These are phyloP conservation scores for Vicia sativa DNA, from an alignment of 306 rosid species.

Conservation along the genomic window DNA sequence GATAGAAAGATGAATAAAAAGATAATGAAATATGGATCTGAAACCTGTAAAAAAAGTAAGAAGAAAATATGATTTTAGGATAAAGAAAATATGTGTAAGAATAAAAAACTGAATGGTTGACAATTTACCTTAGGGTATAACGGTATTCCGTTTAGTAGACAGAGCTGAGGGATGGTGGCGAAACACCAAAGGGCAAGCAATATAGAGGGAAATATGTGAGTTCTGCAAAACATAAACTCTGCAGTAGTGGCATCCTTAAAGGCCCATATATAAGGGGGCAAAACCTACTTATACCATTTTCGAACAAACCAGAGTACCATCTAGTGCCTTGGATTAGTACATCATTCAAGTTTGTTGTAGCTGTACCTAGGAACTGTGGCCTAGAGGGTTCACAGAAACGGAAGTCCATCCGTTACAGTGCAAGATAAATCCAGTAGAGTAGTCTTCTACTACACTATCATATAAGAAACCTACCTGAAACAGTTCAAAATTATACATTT, in stretches of 20 bases:
- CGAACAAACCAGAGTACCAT: conserved; percentile 65
- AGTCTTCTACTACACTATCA: conserved; percentile 60
- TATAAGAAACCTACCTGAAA: conserved; percentile 72
- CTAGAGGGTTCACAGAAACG: conserved; percentile 52
- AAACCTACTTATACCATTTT: conserved; percentile 55
- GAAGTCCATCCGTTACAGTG: conserved; percentile 76
- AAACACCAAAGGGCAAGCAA: conserved; percentile 62
- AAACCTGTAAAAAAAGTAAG: conserved; percentile 42
- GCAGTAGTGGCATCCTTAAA: conserved; percentile 46
- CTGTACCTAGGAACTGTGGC: conserved; percentile 71
- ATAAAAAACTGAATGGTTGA: conserved; percentile 5
- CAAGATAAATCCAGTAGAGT: conserved; percentile 57
- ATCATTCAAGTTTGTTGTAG: conserved; percentile 59
- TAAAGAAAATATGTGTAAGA: conserved; percentile 10
- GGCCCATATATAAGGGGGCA: conserved; percentile 61
- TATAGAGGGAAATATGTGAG: conserved; percentile 49
- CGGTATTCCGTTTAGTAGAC: conserved; percentile 58
- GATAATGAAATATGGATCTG: conserved; percentile 47
- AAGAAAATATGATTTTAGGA: not conserved
- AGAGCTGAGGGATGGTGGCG: conserved; percentile 64
- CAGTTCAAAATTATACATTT: not conserved
- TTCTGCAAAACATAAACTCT: conserved; percentile 54
- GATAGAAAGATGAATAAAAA: conserved; percentile 57
- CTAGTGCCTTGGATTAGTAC: conserved; percentile 62
- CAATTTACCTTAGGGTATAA: conserved; percentile 66